Evolutionary conservation across 371 early-diverging fungal species (phyloP), one percentile per base, ranked within the genome.

Genomic region (Paraphysoderma sedebokerense): DNA sequence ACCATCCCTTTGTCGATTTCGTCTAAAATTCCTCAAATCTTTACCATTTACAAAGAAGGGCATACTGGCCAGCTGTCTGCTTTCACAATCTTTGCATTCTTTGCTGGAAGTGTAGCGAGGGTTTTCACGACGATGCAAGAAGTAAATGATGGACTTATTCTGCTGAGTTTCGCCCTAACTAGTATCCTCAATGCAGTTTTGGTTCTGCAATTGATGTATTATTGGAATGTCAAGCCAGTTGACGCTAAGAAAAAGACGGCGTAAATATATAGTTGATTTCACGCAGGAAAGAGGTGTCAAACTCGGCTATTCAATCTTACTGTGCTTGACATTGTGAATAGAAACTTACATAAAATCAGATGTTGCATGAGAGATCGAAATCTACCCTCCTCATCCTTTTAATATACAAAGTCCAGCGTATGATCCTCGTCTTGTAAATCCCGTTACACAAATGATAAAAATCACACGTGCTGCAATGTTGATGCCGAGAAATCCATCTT

Each of bases 21-120:
- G 15, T 76, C 82, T 50, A 81, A 87, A 54, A 58, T 92, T 13
- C 93, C 93, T 17, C 96, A 92, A 61, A 90, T 92, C 45, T 59
- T 66, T 33, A 60, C 71, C 46, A 92, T 85, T 60, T 81, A 76
- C 51, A 51, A 57, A 32, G 78, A 81, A 49, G 66, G 73, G 24
- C 74, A 72, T 41, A 92, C 93, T 7, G 96, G 96, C n/a, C 85
- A 86, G 55, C 65, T 96, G 12, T 83, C 88, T 17, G 77, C 83
- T 5, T 81, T 92, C 59, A 81, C 96, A 0, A 74, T 85, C 13
- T 71, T 85, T 52, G 78, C 83, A 60, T 84, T 81, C 55, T 83
- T 85, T 56, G 61, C 75, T 3, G 96, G 96, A 24, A 72, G 81
- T 1, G 63, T 76, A 4, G 93, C 93, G 4, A 74, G 96, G 45